Conservation (phyloP, 2,329 filamentous ascomycete genomes). For the Hypomyces rosellus region DNA sequence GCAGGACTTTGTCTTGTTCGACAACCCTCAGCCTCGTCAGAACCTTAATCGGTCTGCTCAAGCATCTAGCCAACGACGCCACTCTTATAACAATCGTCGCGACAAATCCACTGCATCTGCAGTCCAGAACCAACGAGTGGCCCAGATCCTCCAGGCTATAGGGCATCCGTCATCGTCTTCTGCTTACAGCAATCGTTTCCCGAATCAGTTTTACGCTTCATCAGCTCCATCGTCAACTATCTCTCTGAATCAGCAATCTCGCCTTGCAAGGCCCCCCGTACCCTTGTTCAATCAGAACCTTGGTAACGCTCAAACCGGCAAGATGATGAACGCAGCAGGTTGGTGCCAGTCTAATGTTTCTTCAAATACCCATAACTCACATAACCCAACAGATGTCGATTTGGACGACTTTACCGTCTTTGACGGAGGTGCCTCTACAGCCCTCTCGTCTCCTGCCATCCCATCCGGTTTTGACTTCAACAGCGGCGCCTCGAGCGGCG, state of each 20-base stretch:
- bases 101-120: constrained; percentile 31
- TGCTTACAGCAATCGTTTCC: constrained; percentile 52
- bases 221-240: constrained; percentile 56
- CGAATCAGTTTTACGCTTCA: constrained; percentile 59
- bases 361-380: constrained; percentile 25
- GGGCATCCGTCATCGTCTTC: constrained; percentile 49
- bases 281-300: constrained; percentile 62
- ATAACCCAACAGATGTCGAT: constrained; percentile 44
- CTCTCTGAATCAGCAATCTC: constrained; percentile 49
- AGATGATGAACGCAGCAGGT: constrained; percentile 41
- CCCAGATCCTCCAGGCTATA: constrained; percentile 53
- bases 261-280: constrained; percentile 58
- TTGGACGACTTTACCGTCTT: constrained; percentile 54
- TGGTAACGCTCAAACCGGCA: constrained; percentile 42
- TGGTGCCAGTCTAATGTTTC: constrained; percentile 12
- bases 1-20: constrained; percentile 77
- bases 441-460: constrained; percentile 49
- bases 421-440: constrained; percentile 44
- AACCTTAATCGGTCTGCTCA: constrained; percentile 33
- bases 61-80: constrained; percentile 38
- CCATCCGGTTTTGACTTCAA: constrained; percentile 45
- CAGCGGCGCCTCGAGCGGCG: constrained; percentile 41
- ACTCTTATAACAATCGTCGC: constrained; percentile 41
- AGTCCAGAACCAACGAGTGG: constrained; percentile 53
- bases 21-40: constrained; percentile 39